Evolutionary conservation across 495 filamentous ascomycete genomes (phyloP).

Genomic region (Monascus purpureus): DNA sequence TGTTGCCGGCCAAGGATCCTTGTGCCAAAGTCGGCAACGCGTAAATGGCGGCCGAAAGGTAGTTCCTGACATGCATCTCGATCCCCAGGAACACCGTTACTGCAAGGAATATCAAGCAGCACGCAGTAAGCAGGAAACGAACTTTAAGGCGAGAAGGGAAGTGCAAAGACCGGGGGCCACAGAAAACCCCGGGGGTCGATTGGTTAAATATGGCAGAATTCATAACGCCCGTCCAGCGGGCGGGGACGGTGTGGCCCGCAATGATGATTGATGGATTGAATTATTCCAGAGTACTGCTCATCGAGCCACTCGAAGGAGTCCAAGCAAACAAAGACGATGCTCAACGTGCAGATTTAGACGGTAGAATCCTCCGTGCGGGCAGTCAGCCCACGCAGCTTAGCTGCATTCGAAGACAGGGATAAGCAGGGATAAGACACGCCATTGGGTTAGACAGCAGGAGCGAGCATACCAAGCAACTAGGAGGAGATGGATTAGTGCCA

Average conservation of each 20-base stretch:
- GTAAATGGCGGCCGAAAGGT: slow-evolving; percentile 20
- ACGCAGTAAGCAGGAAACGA: slow-evolving; percentile 17
- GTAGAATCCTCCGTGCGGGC: too few relatives aligned
- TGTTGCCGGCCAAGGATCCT: slow-evolving; percentile 4
- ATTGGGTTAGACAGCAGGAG: too few relatives aligned
- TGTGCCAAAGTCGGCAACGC: slow-evolving; percentile 20
- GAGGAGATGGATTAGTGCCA: too few relatives aligned
- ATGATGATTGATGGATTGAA: too few relatives aligned
- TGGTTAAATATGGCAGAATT: slow-evolving; percentile 4
- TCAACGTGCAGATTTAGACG: too few relatives aligned
- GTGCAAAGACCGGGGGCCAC: slow-evolving; percentile 17
- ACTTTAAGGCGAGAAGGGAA: slow-evolving; percentile 18
- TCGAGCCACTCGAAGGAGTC: too few relatives aligned
- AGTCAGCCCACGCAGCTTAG: too few relatives aligned
- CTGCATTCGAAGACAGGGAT: too few relatives aligned
- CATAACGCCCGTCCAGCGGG: slow-evolving; percentile 10
- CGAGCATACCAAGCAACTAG: too few relatives aligned
- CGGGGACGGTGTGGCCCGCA: slow-evolving; percentile 1
- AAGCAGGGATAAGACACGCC: too few relatives aligned
- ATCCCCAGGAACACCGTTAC: slow-evolving; percentile 15
- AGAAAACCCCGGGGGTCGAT: slow-evolving; percentile 8
- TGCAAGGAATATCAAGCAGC: slow-evolving; percentile 16
- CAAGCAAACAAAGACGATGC: too few relatives aligned
- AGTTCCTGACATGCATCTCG: slow-evolving; percentile 29
- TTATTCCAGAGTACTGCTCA: too few relatives aligned